Evolutionary conservation across 2,329 filamentous ascomycete species (phyloP).

Genomic region (Waltergamsia citrina): DNA sequence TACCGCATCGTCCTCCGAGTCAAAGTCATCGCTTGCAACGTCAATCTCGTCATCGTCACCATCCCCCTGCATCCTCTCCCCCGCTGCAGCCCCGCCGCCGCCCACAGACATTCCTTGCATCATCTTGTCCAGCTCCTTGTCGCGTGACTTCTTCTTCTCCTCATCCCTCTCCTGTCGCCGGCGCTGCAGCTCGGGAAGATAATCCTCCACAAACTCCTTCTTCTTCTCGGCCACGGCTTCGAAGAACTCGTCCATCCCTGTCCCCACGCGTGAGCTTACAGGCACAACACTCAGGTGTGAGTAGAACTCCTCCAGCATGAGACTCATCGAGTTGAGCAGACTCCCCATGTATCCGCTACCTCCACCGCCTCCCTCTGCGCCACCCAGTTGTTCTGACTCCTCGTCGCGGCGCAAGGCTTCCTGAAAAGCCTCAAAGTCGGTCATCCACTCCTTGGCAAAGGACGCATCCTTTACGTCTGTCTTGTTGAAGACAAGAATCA

Average conservation of each 20-base stretch:
- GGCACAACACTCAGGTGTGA: slow-evolving; percentile 86
- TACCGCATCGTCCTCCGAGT: slow-evolving; percentile 47
- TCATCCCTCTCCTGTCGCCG: slow-evolving; percentile 67
- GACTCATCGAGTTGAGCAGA: slow-evolving; percentile 91
- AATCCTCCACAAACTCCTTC: slow-evolving; percentile 81
- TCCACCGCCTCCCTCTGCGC: slow-evolving; percentile 51
- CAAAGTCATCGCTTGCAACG: slow-evolving; percentile 49
- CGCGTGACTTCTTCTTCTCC: slow-evolving; percentile 59
- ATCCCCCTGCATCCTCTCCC: slow-evolving; percentile 25
- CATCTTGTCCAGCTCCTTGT: slow-evolving; percentile 81
- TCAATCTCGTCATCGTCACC: slow-evolving; percentile 39
- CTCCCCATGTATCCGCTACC: slow-evolving; percentile 96
- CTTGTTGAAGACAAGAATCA: slow-evolving; percentile 99
- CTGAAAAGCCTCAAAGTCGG: slow-evolving; percentile 94
- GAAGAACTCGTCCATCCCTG: slow-evolving; percentile 91
- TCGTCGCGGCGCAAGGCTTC: slow-evolving; percentile 74
- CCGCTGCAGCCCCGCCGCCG: slow-evolving; percentile 7
- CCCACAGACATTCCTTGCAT: slow-evolving; percentile 79
- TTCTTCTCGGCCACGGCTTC: slow-evolving; percentile 79
- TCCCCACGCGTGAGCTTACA: slow-evolving; percentile 86
- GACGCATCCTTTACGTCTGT: slow-evolving; percentile 86
- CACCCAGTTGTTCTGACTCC: slow-evolving; percentile 66
- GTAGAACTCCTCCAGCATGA: slow-evolving; percentile 97
- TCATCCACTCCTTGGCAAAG: slow-evolving; percentile 99
- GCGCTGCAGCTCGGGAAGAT: slow-evolving; percentile 82